Evolutionary conservation across 805 yeast genomes (phyloP).

Genomic region (Nakazawaea peltata): DNA sequence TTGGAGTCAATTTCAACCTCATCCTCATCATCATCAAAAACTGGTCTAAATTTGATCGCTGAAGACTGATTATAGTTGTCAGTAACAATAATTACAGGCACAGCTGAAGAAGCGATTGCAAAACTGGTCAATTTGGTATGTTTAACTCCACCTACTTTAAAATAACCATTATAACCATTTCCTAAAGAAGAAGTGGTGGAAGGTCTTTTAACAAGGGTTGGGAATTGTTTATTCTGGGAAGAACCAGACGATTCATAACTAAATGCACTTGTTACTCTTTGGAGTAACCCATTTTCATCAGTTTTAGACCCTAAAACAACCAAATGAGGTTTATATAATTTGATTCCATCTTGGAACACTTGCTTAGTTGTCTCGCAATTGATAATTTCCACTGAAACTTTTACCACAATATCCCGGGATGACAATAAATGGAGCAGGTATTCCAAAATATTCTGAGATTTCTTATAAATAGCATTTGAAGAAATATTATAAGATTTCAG

Average conservation of each 20-base stretch:
- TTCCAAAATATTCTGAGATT: constrained; percentile 20
- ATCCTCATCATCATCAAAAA: constrained; percentile 7
- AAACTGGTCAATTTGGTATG: constrained; percentile 11
- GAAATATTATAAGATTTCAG: constrained; percentile 7
- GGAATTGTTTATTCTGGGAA: background rate
- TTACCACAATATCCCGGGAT: constrained; percentile 19
- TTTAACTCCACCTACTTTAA: constrained; percentile 5
- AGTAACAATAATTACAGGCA: constrained; percentile 12
- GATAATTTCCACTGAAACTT: constrained; percentile 50
- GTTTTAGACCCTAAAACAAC: constrained; percentile 33
- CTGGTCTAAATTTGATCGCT: background rate
- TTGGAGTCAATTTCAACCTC: background rate
- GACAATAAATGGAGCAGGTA: constrained; percentile 11
- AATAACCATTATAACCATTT: constrained; percentile 11
- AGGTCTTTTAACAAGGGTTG: background rate
- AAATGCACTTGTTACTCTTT: background rate
- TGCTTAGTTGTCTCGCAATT: constrained; percentile 36
- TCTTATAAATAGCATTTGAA: constrained; percentile 18
- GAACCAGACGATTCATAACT: constrained; percentile 3
- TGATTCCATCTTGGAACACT: constrained; percentile 45
- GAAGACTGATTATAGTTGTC: background rate
- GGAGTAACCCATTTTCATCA: constrained; percentile 16
- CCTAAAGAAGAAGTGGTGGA: constrained; percentile 10
- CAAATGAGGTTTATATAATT: constrained; percentile 51
- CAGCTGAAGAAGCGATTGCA: constrained; percentile 7